Base-by-base conservation (phyloP, 2,329 filamentous ascomycete species). In the Fusarium sp. region DNA sequence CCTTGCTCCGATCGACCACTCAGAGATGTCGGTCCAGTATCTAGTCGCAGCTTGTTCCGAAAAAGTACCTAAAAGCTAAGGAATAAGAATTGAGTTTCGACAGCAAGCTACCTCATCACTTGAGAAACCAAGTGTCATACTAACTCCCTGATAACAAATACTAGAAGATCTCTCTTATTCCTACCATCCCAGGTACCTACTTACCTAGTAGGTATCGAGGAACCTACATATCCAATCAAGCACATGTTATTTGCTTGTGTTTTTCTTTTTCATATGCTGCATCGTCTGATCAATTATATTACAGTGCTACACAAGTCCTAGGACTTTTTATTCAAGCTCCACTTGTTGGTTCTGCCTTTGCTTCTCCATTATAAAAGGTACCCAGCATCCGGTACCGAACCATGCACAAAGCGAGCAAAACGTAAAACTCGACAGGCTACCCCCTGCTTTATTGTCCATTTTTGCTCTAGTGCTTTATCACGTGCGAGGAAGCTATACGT, bases 331-430 rank as follows among this genome's bases (percentile, higher is more conserved):
- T 56, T 33, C 23, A 9, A 46, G 66, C 53, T 66, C 63, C 63
- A 66, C 61, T 49, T 30, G 44, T 42, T 50, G 49, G 33, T 33
- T 48, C 30, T 56, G 52, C 20, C 45, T 55, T 46, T n/a, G 30
- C 40, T 59, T 46, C 54, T 52, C 52, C 66, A 45, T 68, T 57
- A 55, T 70, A 61, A 71, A 52, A 69, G 55, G 70, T 72, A 69
- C 69, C 66, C 69, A 71, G 64, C 44, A 33, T 65, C 64, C 35
- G 69, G 69, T 65, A 71, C 69, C 69, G 69, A 71, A 68, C 42
- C 64, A 71, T 67, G 64, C 46, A 61, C 20, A 33, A 68, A 63
- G 64, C 54, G 66, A 69, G 55, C 53, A 68, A 71, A 71, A 71
- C 68, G 68, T 69, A 71, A 71, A 71, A 54, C 15, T 49, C 52